Evolutionary conservation across 2,329 filamentous ascomycete species (phyloP), one percentile per base, ranked within the genome.

Genomic region (Ophiostoma himal-ulmi): DNA sequence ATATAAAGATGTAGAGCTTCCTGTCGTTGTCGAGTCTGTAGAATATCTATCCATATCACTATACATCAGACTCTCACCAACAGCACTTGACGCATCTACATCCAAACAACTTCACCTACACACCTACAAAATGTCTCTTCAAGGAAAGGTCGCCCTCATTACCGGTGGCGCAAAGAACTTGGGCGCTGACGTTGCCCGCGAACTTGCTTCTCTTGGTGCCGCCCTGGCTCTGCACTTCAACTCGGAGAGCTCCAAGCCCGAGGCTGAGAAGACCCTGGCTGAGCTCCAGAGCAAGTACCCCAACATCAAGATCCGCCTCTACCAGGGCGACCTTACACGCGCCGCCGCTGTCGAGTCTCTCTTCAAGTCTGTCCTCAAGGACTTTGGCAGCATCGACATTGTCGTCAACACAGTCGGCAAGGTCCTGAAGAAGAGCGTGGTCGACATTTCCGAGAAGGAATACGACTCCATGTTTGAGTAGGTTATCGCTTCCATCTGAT

Each of bases 351-450:
- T 83, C 22, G 75, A 79, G 22, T 74, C 77, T 34, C 77, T 84
- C n/a, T 83, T 83, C 74, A 74, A 79, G 54, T 74, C 76, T 3
- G 78, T 79, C 11, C 69, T 81, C 11, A 75, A 77, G 52, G 79
- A 82, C 70, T 81, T 83, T 73, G 81, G 80, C 11, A 76, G 78
- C 68, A 77, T 85, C 65, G 82, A 85, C 73, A 82, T 85, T 70
- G 79, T 84, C 3, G 77, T 84, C 73, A 84, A 84, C 75, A 84
- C 82, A 17, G 78, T 84, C 44, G 83, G 83, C 62, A 83, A 83
- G 77, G 81, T 82, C 41, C 75, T 82, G 64, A 82, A 82, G 79
- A 83, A 83, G 77, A 77, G 80, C 6, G 81, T 82, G 37, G 75
- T 76, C 0, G 79, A 81, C 14, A 80, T 83, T 66, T 77, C 75